Conservation (phyloP, 345 rosid species). For the Iberis pinnata region DNA sequence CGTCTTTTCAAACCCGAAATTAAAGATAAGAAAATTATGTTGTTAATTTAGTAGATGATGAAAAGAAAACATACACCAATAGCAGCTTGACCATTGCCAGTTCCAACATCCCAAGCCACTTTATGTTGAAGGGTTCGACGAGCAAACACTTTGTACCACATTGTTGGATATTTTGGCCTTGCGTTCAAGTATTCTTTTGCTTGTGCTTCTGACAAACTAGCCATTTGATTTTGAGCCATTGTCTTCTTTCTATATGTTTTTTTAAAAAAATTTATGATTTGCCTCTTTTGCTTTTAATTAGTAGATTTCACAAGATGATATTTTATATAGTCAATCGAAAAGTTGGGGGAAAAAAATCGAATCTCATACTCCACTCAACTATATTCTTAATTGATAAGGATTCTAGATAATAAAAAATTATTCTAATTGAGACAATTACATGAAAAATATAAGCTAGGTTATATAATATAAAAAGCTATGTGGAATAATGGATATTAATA, state of each 20-base stretch:
- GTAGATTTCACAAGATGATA: neutral
- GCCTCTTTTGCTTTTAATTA: neutral
- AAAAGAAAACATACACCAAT: conserved; percentile 20
- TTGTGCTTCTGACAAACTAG: conserved; percentile 13
- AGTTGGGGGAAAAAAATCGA: neutral
- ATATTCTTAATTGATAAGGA: no score
- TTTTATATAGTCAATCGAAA: neutral
- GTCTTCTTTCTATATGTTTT: neutral
- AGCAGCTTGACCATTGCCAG: conserved; percentile 34
- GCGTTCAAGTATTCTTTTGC: conserved; percentile 23
- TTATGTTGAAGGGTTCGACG: conserved; percentile 12
- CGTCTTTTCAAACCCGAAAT: no score
- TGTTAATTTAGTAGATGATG: neutral
- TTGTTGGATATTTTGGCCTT: conserved; percentile 26
- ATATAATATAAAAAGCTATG: no score
- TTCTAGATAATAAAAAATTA: no score
- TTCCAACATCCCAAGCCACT: conserved; percentile 30
- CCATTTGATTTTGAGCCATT: conserved; percentile 27
- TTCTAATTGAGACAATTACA: no score
- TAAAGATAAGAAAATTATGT: neutral
- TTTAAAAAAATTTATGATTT: no score
- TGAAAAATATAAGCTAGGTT: no score
- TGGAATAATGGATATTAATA: no score
- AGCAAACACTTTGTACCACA: conserved; percentile 23
- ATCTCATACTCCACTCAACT: conserved; percentile 1